Evolutionary conservation across 2,329 filamentous ascomycete genomes (phyloP).

Genomic region (Colletotrichum chrysophilum): DNA sequence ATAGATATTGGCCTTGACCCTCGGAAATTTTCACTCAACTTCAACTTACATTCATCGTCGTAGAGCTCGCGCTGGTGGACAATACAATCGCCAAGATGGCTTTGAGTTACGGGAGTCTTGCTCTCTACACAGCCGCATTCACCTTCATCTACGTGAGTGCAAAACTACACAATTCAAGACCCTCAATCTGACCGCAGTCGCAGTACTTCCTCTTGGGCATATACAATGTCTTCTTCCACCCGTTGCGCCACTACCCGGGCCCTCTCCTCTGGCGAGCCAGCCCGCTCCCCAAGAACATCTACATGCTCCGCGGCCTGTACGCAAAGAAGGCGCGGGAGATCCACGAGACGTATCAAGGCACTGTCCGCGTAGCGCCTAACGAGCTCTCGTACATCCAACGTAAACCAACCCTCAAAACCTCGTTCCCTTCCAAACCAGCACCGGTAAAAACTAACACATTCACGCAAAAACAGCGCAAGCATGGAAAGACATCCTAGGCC

Average conservation of each 20-base stretch:
- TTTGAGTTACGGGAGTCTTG: neutral
- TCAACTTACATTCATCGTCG: neutral
- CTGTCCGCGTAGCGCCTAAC: constrained; percentile 45
- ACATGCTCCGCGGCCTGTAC: neutral
- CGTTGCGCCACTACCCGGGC: constrained; percentile 34
- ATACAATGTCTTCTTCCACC: constrained; percentile 39
- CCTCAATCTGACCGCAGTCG: neutral
- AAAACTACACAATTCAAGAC: rapidly evolving
- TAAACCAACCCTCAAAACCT: neutral
- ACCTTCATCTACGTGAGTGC: neutral
- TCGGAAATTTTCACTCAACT: neutral
- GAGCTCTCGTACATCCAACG: constrained; percentile 39
- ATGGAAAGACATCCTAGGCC: constrained; percentile 20
- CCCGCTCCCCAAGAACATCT: constrained; percentile 7
- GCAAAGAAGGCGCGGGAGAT: constrained; percentile 5
- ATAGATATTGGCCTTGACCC: neutral
- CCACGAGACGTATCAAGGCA: constrained; percentile 29
- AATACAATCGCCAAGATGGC: neutral
- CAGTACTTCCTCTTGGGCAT: constrained; percentile 19
- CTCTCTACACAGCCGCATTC: neutral
- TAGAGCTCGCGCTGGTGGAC: neutral
- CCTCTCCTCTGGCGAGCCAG: constrained; percentile 23
- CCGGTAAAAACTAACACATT: neutral
- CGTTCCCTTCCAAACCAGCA: neutral
- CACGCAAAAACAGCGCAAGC: constrained; percentile 21